Percentiles rank a stretch among this genome's conserved stretches.
Conservation (phyloP, 345 rosid genomes). For the Syzygium aromaticum region DNA sequence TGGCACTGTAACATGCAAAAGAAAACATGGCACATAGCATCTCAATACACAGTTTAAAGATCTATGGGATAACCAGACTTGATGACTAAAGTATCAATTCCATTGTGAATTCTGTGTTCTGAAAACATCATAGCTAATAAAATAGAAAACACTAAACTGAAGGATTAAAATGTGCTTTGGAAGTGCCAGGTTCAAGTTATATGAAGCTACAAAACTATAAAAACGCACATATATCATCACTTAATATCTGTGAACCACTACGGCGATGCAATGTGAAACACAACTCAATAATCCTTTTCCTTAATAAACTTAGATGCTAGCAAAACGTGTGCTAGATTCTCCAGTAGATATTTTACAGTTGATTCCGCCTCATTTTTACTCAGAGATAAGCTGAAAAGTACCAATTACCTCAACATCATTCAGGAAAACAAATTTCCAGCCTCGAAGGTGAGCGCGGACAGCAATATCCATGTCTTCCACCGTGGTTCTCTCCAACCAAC, state of each 20-base stretch:
- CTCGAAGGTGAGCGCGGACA: slow-evolving; percentile 46
- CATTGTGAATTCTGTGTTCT: not conserved
- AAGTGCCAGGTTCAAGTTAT: not conserved
- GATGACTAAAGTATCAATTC: not conserved
- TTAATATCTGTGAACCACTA: not conserved
- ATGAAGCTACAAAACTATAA: not conserved
- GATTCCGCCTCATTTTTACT: not conserved
- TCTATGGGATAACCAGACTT: not conserved
- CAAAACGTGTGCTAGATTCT: not conserved
- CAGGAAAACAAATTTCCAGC: slow-evolving; percentile 46
- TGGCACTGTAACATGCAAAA: slow-evolving; percentile 25
- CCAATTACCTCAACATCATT: slow-evolving; percentile 41
- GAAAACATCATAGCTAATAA: not conserved
- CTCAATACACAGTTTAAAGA: not conserved
- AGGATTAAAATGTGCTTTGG: not conserved
- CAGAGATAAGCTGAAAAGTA: not conserved
- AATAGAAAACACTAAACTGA: not conserved
- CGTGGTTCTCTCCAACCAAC: slow-evolving; percentile 52
- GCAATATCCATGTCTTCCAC: slow-evolving; percentile 59
- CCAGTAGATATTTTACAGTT: not conserved
- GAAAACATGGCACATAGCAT: not conserved
- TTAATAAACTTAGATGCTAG: not conserved
- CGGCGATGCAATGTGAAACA: not conserved
- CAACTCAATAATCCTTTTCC: not conserved
- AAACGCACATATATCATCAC: not conserved